These are phyloP conservation scores for Brettanomyces nanus DNA, from an alignment of 805 yeast species.

Conservation along the genomic window DNA sequence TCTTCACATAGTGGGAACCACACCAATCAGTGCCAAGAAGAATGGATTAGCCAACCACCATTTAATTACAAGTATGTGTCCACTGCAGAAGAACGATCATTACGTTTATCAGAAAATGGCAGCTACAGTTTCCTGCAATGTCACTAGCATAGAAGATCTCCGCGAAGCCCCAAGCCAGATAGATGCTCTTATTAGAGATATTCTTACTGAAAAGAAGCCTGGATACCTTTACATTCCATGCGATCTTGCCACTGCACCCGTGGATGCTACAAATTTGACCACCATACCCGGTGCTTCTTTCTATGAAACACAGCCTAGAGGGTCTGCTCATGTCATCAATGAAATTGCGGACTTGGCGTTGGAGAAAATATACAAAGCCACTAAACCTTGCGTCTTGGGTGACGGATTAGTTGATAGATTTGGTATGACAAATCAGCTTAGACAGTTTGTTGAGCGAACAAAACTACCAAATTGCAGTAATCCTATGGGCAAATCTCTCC, in stretches of 20 bases:
- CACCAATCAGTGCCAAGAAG: slow-evolving; percentile 29
- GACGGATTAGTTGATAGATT: slow-evolving; percentile 67
- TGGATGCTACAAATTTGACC: slow-evolving; percentile 27
- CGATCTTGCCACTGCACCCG: slow-evolving; percentile 46
- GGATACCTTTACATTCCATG: slow-evolving; percentile 76
- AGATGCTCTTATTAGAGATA: slow-evolving; percentile 54
- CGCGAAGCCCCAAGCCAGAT: slow-evolving; percentile 47
- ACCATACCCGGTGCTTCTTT: slow-evolving; percentile 9
- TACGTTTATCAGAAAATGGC: slow-evolving; percentile 59
- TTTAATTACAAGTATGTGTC: slow-evolving; percentile 43
- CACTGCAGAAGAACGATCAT: slow-evolving; percentile 49
- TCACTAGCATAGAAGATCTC: slow-evolving; percentile 40
- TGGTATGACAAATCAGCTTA: slow-evolving; percentile 35
- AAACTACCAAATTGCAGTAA: slow-evolving; percentile 52
- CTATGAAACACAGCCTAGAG: slow-evolving; percentile 17
- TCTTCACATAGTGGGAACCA: slow-evolving; percentile 79
- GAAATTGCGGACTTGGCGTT: slow-evolving; percentile 33
- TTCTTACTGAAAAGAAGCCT: slow-evolving; percentile 58
- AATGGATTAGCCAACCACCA: slow-evolving; percentile 43
- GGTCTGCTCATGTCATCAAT: slow-evolving; percentile 14
- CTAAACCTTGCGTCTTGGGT: slow-evolving; percentile 58
- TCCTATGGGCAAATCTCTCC: slow-evolving; percentile 60
- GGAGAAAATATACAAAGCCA: slow-evolving; percentile 39
- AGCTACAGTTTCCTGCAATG: slow-evolving; percentile 44
- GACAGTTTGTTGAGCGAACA: slow-evolving; percentile 41